Percentiles rank a stretch among this genome's conserved stretches.
Evolutionary conservation across 495 filamentous ascomycete species (phyloP).

Genomic region (Penicillium ochrochloron): DNA sequence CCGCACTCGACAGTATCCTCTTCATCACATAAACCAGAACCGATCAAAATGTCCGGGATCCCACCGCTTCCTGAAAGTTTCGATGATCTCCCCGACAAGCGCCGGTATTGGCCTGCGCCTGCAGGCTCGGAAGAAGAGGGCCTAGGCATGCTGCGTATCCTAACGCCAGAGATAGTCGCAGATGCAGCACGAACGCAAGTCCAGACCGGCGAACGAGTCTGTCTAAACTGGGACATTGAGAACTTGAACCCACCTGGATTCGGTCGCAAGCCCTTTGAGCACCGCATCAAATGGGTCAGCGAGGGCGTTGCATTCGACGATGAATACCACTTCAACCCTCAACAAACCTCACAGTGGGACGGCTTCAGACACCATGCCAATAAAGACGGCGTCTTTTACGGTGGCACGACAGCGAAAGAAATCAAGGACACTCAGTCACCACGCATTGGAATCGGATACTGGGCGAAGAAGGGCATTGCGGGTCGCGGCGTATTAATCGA

Average conservation of each 20-base stretch:
- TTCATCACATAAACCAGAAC: background rate
- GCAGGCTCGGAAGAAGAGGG: constrained; percentile 54
- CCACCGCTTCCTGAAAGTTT: constrained; percentile 42
- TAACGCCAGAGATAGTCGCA: constrained; percentile 54
- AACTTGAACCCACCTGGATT: constrained; percentile 58
- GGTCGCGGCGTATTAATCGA: constrained; percentile 61
- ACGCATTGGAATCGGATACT: constrained; percentile 55
- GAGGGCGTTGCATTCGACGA: constrained; percentile 65
- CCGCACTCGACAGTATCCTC: constrained; percentile 5
- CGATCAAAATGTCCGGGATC: constrained; percentile 30
- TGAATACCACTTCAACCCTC: constrained; percentile 74
- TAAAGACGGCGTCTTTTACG: constrained; percentile 54
- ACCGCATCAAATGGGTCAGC: constrained; percentile 57
- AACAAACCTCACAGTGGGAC: constrained; percentile 80
- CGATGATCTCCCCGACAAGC: constrained; percentile 55
- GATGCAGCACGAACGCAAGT: constrained; percentile 52
- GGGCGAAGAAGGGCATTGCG: constrained; percentile 57
- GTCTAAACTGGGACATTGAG: constrained; percentile 56
- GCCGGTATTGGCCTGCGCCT: constrained; percentile 51
- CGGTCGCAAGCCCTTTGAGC: constrained; percentile 58
- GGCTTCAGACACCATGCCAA: constrained; percentile 64
- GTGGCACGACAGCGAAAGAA: constrained; percentile 55
- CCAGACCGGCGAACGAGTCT: constrained; percentile 52
- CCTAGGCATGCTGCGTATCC: constrained; percentile 56
- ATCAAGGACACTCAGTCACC: constrained; percentile 57